Evolutionary conservation across 495 filamentous ascomycete genomes (phyloP), one percentile per base, ranked within the genome.

Genomic region (Xylaria nigripes): DNA sequence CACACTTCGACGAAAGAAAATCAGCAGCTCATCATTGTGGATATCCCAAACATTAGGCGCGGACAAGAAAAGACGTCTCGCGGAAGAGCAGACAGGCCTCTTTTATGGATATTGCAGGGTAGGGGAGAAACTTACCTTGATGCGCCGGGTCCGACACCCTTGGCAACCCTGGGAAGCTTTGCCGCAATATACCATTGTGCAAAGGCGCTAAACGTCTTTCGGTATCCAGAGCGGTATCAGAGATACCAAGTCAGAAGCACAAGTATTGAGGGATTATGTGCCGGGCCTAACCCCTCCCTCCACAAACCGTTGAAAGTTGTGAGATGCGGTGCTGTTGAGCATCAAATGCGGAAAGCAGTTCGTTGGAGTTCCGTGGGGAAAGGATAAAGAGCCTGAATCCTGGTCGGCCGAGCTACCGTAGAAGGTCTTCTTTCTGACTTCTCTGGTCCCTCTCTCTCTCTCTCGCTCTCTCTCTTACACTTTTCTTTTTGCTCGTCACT

Each of bases 131-230:
- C 61, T 52, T 62, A 76, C 73, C 75, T 86, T 86, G 58, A 86
- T 86, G 66, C 77, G 79, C 57, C 83, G 72, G 29, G 75, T 76
- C 54, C 84, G 77, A 66, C 85, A 88, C 53, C 76, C 82, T 50
- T 78, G 78, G 64, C 85, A 87, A 40, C 82, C 82, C 59, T 81
- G 82, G 57, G 82, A 86, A 58, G 83, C 83, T 59, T 85, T 87
- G 27, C 85, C 84, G 61, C 78, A 78, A 65, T 86, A 86, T n/a
- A 87, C 84, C 83, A 86, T 88, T 46, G 60, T 72, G 65, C 54
- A 51, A 50, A 16, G 54, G 43, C 42, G 54, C 54, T 57, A 57
- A 32, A 52, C 62, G n/a, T 41, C 27, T 48, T 55, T 50, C 27
- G 32, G 53, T 55, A 55, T 49, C 38, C 53, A 49, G 53, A 34